Conservation (phyloP, 306 rosid species). For the Lathyrus aphaca region DNA sequence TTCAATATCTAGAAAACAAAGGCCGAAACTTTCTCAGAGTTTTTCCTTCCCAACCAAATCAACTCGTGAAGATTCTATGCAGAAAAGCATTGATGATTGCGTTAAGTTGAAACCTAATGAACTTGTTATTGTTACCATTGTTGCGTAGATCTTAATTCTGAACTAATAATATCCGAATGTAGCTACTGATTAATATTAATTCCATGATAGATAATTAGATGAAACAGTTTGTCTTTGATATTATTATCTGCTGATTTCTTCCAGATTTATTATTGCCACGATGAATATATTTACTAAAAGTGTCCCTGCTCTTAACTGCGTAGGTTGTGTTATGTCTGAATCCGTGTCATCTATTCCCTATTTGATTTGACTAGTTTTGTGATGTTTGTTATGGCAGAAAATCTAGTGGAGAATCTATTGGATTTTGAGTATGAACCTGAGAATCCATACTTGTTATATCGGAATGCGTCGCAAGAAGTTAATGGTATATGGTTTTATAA, state of each 20-base stretch:
- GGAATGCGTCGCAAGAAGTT: conserved; percentile 94
- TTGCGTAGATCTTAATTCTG: background rate
- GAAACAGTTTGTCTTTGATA: conserved; percentile 2
- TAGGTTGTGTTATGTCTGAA: conserved; percentile 14
- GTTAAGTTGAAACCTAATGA: background rate
- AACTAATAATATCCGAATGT: background rate
- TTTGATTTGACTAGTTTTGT: conserved; percentile 31
- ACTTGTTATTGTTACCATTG: background rate
- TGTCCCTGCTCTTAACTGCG: conserved; percentile 2
- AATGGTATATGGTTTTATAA: conserved; percentile 98
- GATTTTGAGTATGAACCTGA: conserved; percentile 95
- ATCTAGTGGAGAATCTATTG: conserved; percentile 91
- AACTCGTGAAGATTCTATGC: conserved; percentile 53
- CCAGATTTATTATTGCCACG: background rate
- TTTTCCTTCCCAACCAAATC: conserved; percentile 75
- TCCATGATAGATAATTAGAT: background rate
- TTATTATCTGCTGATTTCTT: background rate
- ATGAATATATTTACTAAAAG: background rate
- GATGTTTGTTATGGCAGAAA: conserved; percentile 59
- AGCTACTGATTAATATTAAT: background rate
- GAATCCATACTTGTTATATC: conserved; percentile 82
- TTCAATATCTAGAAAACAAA: conserved; percentile 52
- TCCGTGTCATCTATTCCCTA: conserved; percentile 17
- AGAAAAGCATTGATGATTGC: conserved; percentile 66
- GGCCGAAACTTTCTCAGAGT: conserved; percentile 71